Evolutionary conservation across 495 filamentous ascomycete species (phyloP).

Genomic region (Aspergillus hancockii): DNA sequence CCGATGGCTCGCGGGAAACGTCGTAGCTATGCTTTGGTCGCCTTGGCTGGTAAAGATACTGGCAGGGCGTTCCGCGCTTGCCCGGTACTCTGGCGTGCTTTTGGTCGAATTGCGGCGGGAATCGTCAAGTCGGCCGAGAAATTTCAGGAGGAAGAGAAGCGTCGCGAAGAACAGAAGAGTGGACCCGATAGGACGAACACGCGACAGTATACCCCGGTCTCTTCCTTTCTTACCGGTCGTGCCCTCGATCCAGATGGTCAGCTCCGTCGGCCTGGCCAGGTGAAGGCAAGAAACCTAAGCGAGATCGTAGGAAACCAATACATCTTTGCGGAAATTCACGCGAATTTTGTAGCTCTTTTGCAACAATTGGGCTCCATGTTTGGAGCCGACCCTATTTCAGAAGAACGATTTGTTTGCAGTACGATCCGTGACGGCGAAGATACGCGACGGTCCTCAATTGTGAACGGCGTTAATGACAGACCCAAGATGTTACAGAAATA

Average conservation of each 20-base stretch:
- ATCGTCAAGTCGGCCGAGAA: constrained; percentile 67
- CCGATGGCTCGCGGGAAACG: constrained; percentile 83
- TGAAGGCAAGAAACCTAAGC: constrained; percentile 73
- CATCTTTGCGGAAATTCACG: constrained; percentile 87
- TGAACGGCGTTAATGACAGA: constrained; percentile 21
- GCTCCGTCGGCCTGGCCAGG: constrained; percentile 49
- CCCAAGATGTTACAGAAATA: constrained; percentile 27
- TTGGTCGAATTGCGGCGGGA: constrained; percentile 73
- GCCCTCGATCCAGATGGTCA: constrained; percentile 59
- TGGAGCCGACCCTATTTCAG: constrained; percentile 44
- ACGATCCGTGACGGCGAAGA: constrained; percentile 38
- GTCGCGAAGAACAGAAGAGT: constrained; percentile 42
- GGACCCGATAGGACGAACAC: constrained; percentile 24
- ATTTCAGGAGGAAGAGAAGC: constrained; percentile 49
- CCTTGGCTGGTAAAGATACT: constrained; percentile 71
- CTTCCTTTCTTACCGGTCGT: constrained; percentile 64
- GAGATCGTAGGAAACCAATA: constrained; percentile 85
- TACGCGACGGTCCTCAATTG: constrained; percentile 25
- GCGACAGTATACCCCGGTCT: constrained; percentile 55
- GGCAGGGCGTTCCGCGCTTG: constrained; percentile 74
- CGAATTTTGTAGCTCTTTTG: constrained; percentile 72
- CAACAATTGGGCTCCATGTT: constrained; percentile 61
- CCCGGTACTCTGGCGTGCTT: constrained; percentile 70
- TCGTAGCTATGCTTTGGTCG: constrained; percentile 84
- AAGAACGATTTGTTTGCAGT: constrained; percentile 47